Base-by-base conservation (phyloP, 2,329 filamentous ascomycete species). In the Epichloe festucae region DNA sequence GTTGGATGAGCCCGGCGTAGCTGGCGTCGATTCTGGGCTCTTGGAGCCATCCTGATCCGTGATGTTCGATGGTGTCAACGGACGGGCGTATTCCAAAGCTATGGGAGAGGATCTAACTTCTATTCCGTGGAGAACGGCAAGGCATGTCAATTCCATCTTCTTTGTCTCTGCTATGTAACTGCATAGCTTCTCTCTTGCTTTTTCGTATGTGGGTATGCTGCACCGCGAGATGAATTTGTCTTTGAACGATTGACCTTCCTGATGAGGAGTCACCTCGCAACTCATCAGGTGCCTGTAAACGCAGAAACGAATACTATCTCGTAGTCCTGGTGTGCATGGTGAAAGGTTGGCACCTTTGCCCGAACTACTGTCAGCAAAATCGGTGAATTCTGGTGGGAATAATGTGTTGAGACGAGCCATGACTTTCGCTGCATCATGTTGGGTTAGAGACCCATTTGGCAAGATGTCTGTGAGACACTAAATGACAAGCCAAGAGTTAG, bases 351-450 rank as follows among this genome's bases (percentile, higher is more conserved):
- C 8, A 34, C 63, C 60, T 3, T 63, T 54, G 35, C 17, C 38
- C 6, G n/a, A 23, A 10, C 2, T 52, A 49, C 15, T 56, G 48
- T 36, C 56, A 52, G 17, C 62, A 53, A 11, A 62, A 38, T 31
- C 52, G 8, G 58, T 49, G 10, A 56, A 50, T 10, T 50, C 46
- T 1, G 65, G 52, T 1, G 67, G 65, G 36, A 70, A 66, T 19
- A 70, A 55, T 5, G 67, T 60, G 47, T 70, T 70, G 23, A 69
- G 55, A 6, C 59, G 57, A 21, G 65, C 67, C 65, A 69, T 63
- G 36, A 66, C 58, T 14, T 57, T 54, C 5, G 57, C 50, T 3
- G 47, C 41, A 14, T 58, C 52, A 27, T 57, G 56, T 48, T 49
- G 50, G 17, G 39, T 15, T 2, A 53, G 39, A 19, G 42, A 35